phyloP scores from a whole-genome alignment of 768 basidiomycete species.

The Tubosaeta sp. region DNA sequence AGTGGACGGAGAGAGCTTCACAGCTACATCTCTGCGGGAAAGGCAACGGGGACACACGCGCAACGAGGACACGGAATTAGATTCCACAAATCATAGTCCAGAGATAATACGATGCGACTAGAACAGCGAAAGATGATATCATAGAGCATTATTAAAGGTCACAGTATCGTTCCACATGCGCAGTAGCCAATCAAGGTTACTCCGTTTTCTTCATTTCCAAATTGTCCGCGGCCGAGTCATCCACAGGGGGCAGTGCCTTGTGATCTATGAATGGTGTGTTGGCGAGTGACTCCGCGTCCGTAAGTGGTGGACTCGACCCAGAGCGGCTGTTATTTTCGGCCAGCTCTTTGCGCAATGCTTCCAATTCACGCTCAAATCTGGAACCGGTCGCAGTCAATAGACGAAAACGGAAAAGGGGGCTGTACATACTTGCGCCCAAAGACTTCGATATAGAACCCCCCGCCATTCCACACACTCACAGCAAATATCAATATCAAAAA shows the following conservation, averaged over 20 bases:
- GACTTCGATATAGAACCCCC: slow-evolving; percentile 93
- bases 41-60: neutral
- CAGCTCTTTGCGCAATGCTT: slow-evolving; percentile 85
- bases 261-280: slow-evolving; percentile 32
- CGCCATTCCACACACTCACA: slow-evolving; percentile 94
- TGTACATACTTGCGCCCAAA: slow-evolving; percentile 87
- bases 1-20: slow-evolving; percentile 49
- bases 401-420: neutral
- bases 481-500: slow-evolving; percentile 80
- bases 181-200: slow-evolving; percentile 12
- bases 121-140: slow-evolving; percentile 7
- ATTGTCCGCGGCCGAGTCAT: slow-evolving; percentile 13
- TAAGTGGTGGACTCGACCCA: slow-evolving; percentile 50
- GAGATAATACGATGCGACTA: slow-evolving; percentile 10
- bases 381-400: slow-evolving; percentile 4
- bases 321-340: slow-evolving; percentile 63
- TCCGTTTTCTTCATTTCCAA: slow-evolving; percentile 28
- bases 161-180: slow-evolving; percentile 6
- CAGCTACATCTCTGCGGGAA: slow-evolving; percentile 5
- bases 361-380: slow-evolving; percentile 91
- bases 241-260: slow-evolving; percentile 17
- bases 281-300: slow-evolving; percentile 38
- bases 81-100: slow-evolving; percentile 1
- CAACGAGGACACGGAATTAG: neutral
- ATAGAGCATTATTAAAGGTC: slow-evolving; percentile 16